Percentiles rank a stretch among this genome's conserved stretches.
phyloP scores from a whole-genome alignment of 2,329 filamentous ascomycete species.

The Scedosporium dehoogii region DNA sequence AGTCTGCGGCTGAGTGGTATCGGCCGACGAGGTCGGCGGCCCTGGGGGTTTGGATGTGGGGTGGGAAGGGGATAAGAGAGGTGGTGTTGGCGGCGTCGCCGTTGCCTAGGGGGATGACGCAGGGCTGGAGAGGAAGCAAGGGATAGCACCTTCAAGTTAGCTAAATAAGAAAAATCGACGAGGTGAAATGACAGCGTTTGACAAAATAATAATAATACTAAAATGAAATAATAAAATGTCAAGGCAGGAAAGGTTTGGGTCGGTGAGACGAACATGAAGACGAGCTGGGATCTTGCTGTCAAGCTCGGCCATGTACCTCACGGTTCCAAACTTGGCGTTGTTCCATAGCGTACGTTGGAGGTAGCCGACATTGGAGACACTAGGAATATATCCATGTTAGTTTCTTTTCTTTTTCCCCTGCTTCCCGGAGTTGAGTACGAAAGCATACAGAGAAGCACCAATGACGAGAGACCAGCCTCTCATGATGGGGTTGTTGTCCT shows the following conservation, averaged over 20 bases:
- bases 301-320: conserved; percentile 37
- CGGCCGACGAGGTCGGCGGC: conserved; percentile 32
- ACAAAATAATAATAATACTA: background rate
- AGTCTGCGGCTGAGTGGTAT: conserved; percentile 66
- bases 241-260: conserved; percentile 1
- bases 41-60: conserved; percentile 29
- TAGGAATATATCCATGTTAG: conserved; percentile 18
- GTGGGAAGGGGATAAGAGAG: conserved; percentile 28
- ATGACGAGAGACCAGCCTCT: conserved; percentile 54
- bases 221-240: background rate
- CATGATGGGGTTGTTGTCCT: conserved; percentile 59
- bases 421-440: background rate
- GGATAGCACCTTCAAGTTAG: background rate
- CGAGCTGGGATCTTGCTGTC: conserved; percentile 30
- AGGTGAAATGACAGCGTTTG: too few species aligned
- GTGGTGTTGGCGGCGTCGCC: conserved; percentile 15
- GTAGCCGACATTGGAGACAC: conserved; percentile 48
- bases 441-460: conserved; percentile 49
- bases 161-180: background rate
- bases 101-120: conserved; percentile 40
- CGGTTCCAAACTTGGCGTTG: conserved; percentile 49
- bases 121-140: conserved; percentile 29
- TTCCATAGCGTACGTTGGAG: conserved; percentile 59
- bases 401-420: background rate
- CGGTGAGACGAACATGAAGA: conserved; percentile 33